These are phyloP conservation scores for Lachnellula willkommii DNA, from an alignment of 2,329 filamentous ascomycete genomes.

Conservation along the genomic window DNA sequence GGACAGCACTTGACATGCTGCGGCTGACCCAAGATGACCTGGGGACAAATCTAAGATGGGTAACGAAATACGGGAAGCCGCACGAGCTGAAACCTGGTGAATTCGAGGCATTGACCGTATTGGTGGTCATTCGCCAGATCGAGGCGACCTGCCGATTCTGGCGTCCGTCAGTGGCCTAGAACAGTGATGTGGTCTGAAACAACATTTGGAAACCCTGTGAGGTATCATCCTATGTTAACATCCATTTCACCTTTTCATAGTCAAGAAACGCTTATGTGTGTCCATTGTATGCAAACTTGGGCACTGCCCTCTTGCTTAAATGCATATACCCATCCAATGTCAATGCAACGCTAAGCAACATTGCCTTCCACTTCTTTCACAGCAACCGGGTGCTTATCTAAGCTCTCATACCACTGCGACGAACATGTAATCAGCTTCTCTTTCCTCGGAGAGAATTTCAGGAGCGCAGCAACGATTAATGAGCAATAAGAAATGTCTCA, in stretches of 20 bases:
- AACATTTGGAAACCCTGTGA: background rate
- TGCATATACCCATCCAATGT: background rate
- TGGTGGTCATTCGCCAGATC: background rate
- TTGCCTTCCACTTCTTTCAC: slow-evolving; percentile 17
- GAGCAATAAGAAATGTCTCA: background rate
- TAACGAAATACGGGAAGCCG: background rate
- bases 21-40: background rate
- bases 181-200: background rate
- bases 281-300: background rate
- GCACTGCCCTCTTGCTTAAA: too few relatives aligned
- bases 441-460: background rate
- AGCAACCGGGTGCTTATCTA: slow-evolving; percentile 43
- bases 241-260: background rate
- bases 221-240: background rate
- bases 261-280: background rate
- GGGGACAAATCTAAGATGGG: background rate
- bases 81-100: background rate
- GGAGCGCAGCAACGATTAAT: background rate
- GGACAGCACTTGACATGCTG: background rate
- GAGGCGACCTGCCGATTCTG: background rate
- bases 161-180: background rate
- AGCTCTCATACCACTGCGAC: slow-evolving; percentile 41
- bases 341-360: background rate
- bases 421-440: background rate
- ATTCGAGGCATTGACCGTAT: background rate